Evolutionary conservation across 352 stramenopile species (phyloP).

Genomic region (Phytophthora litchii): DNA sequence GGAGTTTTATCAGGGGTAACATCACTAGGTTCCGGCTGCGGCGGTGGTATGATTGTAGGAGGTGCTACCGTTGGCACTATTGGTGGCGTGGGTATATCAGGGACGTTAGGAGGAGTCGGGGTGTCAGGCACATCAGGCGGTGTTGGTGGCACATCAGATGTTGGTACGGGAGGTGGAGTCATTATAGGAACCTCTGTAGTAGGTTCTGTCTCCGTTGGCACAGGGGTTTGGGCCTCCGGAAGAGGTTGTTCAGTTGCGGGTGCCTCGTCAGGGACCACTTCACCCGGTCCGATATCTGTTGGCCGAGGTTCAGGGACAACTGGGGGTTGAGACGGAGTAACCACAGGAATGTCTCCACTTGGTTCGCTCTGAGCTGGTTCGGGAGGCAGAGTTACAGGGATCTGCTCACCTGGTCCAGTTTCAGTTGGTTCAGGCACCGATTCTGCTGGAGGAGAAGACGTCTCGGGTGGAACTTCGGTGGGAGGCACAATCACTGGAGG

Average conservation of each 20-base stretch:
- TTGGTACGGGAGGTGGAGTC: not conserved
- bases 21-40: conserved; percentile 5
- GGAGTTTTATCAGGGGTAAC: conserved; percentile 2
- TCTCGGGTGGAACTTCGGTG: not conserved
- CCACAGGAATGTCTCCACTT: conserved; percentile 13
- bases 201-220: conserved; percentile 12
- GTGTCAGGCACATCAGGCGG: conserved; percentile 11
- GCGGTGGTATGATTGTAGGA: not conserved
- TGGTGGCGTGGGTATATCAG: conserved; percentile 12
- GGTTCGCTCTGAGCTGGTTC: conserved; percentile 12
- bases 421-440: conserved; percentile 5
- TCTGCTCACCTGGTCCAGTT: not conserved
- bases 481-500: not conserved
- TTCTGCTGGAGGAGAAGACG: conserved; percentile 5
- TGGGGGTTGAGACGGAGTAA: conserved; percentile 5
- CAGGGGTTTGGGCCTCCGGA: conserved; percentile 10
- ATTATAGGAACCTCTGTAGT: conserved; percentile 7
- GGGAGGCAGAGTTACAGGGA: not conserved
- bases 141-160: conserved; percentile 6
- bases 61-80: not conserved
- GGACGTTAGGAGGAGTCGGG: conserved; percentile 7
- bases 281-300: conserved; percentile 5
- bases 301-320: conserved; percentile 18
- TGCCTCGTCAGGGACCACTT: conserved; percentile 16
- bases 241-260: conserved; percentile 3